Base-by-base conservation (phyloP, 2,329 filamentous ascomycete genomes). In the Thielaviopsis ethacetica region DNA sequence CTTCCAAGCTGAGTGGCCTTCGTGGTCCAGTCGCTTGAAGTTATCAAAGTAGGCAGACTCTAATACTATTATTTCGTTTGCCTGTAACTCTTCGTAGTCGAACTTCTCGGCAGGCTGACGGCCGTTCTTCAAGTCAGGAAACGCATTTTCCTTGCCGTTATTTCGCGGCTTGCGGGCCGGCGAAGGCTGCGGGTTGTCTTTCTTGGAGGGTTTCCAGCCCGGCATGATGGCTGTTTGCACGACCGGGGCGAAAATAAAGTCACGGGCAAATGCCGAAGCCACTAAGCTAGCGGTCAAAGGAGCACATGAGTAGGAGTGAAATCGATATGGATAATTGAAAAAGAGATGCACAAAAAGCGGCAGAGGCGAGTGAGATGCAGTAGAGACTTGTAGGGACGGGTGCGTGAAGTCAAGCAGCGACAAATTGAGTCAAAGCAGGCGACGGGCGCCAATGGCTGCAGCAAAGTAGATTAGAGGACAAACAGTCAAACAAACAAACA, bases 1-100 rank as follows among this genome's bases (percentile, higher is more conserved):
- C 76, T 94, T 90, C 91, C 91, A 97, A 49, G 90, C 91, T 64
- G 81, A 78, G 62, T 83, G 81, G 61, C 80, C 80, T 56, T 80
- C 79, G 17, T 49, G 44, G 66, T 85, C 81, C 65, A 89, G 80
- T 68, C 85, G 82, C 65, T 85, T 77, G 67, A 89, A 96, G 67
- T 96, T 91, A 61, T 95, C 88, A 64, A 84, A 85, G 68, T 93
- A 97, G 55, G 97, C 94, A 50, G 91, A 87, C 66, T 86, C 79
- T 61, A 97, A 76, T 52, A 84, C 91, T 68, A 93, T 81, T 60
- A 95, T 77, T 73, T 97, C 93, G 68, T 95, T 87, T 66, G 86
- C 78, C 72, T 97, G 93, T 38, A 87, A 82, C 71, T 94, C 86
- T 63, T 84, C 81, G 72, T 96, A 95, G 67, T 90, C 75, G 17